Base-by-base conservation (phyloP, 768 basidiomycete species). In the Xerocomus brunneocitrinus region DNA sequence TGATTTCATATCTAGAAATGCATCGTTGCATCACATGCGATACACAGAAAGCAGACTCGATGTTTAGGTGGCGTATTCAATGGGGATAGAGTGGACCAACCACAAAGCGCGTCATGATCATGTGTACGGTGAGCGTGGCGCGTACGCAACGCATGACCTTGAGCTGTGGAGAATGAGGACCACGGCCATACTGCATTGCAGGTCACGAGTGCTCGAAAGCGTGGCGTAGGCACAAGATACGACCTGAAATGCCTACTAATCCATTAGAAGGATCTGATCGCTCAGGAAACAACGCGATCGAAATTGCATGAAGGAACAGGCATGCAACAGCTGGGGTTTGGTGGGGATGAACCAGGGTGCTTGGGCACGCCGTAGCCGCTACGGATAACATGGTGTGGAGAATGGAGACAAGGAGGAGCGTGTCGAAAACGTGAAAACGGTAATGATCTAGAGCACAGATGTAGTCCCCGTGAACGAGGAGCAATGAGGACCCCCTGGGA, bases 1-100 rank as follows among this genome's bases (percentile, higher is more conserved):
- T 51, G 56, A 65, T 63, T 66, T 67, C 65, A 67, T 67, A 67
- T 67, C 61, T 47, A 40, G 55, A 27, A 19, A 55, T 54, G 58
- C 58, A 64, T 50, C 50, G 57, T 55, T 53, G 61, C 39, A 13
- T 54, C 43, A 47, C 56, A 57, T 48, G 59, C 56, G 48, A 55
- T 45, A 2, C 30, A 10, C 53, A 65, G 54, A 59, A 19, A 43
- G 53, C 32, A 51, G 39, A 16, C 31, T 53, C 22, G 55, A 51
- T n/a, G 47, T 49, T 41, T 27, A 13, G 53, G 53, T 44, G 59
- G 51, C 32, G 52, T 39, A 39, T 56, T 54, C 24, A 30, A 44
- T 56, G 64, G 64, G 3, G 58, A 65, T 65, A 65, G 46, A 56
- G 61, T 48, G 64, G 63, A 53, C 52, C 10, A 19, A 46, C 42